Percentiles rank a stretch among this genome's conserved stretches.
These are phyloP conservation scores for Morella rubra DNA, from an alignment of 306 rosid species.

Conservation along the genomic window DNA sequence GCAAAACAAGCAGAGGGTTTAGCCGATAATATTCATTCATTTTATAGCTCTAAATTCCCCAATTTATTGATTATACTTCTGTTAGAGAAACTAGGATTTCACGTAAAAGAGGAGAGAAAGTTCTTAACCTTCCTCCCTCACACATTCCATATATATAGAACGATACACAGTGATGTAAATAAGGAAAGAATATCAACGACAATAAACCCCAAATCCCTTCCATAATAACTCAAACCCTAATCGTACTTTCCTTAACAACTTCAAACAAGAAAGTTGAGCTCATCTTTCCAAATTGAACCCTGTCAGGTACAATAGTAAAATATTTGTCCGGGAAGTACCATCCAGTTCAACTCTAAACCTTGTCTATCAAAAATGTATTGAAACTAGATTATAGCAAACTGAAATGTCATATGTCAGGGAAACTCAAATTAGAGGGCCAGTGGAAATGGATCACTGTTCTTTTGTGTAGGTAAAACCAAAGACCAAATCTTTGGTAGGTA, in stretches of 20 bases:
- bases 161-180: no score
- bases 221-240: no score
- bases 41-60: neutral
- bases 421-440: neutral
- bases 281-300: conserved; percentile 1
- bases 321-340: neutral
- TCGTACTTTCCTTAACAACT: no score
- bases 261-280: neutral
- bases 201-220: no score
- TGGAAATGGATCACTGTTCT: neutral
- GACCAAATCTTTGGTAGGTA: neutral
- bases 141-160: no score
- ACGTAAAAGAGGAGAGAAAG: no score
- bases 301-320: neutral
- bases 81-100: no score
- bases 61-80: neutral
- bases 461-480: neutral
- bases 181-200: no score
- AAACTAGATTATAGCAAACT: neutral
- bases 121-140: no score
- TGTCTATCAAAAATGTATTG: neutral
- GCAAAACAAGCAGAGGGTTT: neutral
- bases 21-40: neutral
- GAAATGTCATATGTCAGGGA: neutral
- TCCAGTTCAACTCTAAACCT: neutral